phyloP scores from a whole-genome alignment of 768 basidiomycete species.

The Russula earlei region DNA sequence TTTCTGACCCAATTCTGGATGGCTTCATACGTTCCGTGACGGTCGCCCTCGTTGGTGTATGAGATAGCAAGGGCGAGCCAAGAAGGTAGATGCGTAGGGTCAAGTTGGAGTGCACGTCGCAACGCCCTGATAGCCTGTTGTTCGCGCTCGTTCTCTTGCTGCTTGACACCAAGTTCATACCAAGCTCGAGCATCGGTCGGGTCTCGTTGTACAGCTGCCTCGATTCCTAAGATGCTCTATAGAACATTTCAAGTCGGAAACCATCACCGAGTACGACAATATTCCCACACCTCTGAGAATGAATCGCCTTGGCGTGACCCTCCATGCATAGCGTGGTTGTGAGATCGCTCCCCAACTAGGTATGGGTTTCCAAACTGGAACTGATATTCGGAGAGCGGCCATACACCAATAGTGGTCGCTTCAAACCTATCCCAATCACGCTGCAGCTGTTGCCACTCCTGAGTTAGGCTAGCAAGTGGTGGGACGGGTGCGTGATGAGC shows the following conservation, averaged over 20 bases:
- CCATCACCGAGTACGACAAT: background rate
- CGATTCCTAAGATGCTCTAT: constrained; percentile 80
- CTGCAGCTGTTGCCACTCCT: constrained; percentile 62
- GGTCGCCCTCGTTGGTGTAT: constrained; percentile 81
- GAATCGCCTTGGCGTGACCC: constrained; percentile 18
- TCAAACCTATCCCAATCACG: constrained; percentile 76
- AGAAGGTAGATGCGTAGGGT: constrained; percentile 63
- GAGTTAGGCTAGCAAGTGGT: background rate
- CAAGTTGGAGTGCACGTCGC: constrained; percentile 67
- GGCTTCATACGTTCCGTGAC: constrained; percentile 65
- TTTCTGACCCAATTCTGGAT: constrained; percentile 74
- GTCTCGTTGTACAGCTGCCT: constrained; percentile 80
- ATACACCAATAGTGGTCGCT: constrained; percentile 58
- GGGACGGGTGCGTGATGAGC: constrained; percentile 26
- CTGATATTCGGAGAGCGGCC: constrained; percentile 46
- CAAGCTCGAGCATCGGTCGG: constrained; percentile 64
- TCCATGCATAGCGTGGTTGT: constrained; percentile 33
- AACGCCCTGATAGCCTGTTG: constrained; percentile 82
- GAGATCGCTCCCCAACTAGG: constrained; percentile 47
- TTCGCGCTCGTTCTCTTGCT: constrained; percentile 97
- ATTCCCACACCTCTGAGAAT: constrained; percentile 33
- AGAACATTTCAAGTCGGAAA: constrained; percentile 12
- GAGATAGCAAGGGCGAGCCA: constrained; percentile 91
- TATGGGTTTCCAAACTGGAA: constrained; percentile 80
- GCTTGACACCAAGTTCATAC: constrained; percentile 91